Percentiles rank a stretch among this genome's conserved stretches.
Conservation (phyloP, 495 filamentous ascomycete genomes). For the Talaromyces ruber region DNA sequence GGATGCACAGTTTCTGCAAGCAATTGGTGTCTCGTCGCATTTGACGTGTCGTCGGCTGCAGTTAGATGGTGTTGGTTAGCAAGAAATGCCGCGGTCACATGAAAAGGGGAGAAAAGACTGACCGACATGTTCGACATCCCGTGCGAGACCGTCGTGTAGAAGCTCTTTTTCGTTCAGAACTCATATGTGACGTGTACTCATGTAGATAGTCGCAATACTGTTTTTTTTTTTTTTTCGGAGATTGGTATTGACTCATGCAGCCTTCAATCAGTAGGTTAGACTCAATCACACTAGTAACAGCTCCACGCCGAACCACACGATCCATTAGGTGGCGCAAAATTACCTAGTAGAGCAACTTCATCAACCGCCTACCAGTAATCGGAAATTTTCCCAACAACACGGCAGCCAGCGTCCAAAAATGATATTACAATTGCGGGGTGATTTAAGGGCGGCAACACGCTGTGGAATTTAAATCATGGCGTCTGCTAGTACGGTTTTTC, state of each 20-base stretch:
- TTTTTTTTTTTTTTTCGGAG: not conserved
- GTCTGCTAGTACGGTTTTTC: no score
- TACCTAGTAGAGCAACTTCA: not conserved
- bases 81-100: not conserved
- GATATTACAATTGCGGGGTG: not conserved
- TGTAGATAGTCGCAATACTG: not conserved
- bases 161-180: not conserved
- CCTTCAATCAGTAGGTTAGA: not conserved
- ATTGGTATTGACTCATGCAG: not conserved
- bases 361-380: no score
- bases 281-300: no score
- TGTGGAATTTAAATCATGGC: not conserved
- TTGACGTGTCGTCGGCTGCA: constrained; percentile 12
- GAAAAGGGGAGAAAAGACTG: not conserved
- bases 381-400: not conserved
- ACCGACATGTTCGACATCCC: constrained; percentile 14
- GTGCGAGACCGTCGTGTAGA: constrained; percentile 4
- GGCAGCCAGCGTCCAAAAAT: not conserved
- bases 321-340: not conserved
- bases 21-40: constrained; percentile 16
- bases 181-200: not conserved
- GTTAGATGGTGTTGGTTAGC: not conserved
- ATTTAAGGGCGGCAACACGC: no score
- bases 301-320: not conserved
- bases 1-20: constrained; percentile 11